These are phyloP conservation scores for Cornus florida DNA, from an alignment of 148 eudicot genomes.

Conservation along the genomic window DNA sequence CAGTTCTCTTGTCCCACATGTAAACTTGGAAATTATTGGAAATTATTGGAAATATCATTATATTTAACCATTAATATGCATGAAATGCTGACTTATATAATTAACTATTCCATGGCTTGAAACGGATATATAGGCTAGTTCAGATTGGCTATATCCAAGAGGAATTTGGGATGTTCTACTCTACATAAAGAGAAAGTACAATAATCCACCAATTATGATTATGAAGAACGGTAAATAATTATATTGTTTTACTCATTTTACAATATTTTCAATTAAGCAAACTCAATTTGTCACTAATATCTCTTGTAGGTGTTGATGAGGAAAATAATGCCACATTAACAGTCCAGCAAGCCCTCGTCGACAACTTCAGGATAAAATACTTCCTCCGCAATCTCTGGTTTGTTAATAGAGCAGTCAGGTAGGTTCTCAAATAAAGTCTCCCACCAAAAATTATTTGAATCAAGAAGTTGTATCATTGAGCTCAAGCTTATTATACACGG, in stretches of 20 bases:
- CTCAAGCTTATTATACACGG: too few relatives aligned
- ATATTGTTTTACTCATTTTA: too few relatives aligned
- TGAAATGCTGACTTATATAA: too few relatives aligned
- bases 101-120: neutral
- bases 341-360: conserved; percentile 1
- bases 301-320: neutral
- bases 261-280: too few relatives aligned
- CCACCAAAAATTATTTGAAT: too few relatives aligned
- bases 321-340: conserved; percentile 1
- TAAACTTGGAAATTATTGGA: too few relatives aligned
- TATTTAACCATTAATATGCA: too few relatives aligned
- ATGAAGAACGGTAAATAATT: neutral
- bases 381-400: neutral
- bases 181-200: neutral
- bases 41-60: too few relatives aligned
- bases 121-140: conserved; percentile 30
- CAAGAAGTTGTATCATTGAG: too few relatives aligned
- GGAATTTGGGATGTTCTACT: neutral
- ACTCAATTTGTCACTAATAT: too few relatives aligned
- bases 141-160: conserved; percentile 11
- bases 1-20: too few relatives aligned
- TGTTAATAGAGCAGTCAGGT: conserved; percentile 5
- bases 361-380: conserved; percentile 8
- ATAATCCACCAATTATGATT: neutral
- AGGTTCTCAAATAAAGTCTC: neutral